phyloP scores from a whole-genome alignment of 345 rosid species.

The Arabis alpina region DNA sequence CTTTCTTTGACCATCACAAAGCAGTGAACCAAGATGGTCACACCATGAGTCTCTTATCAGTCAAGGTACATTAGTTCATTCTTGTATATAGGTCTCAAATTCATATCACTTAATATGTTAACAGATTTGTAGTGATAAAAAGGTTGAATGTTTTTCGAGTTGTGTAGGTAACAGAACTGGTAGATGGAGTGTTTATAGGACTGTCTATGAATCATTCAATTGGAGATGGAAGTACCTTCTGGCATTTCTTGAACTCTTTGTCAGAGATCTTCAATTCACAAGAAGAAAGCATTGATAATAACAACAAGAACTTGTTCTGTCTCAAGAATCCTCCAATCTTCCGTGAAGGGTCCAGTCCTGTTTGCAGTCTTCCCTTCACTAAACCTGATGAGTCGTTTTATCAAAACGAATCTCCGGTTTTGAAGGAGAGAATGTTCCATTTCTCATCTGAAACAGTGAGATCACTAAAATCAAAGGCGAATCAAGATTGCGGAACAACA shows the following conservation, averaged over 20 bases:
- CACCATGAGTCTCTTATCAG: slow-evolving; percentile 51
- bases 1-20: slow-evolving; percentile 69
- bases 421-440: slow-evolving; percentile 64
- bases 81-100: too few relatives aligned
- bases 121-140: background rate
- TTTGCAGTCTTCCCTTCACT: slow-evolving; percentile 51
- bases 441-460: slow-evolving; percentile 60
- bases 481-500: slow-evolving; percentile 52
- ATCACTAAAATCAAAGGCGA: slow-evolving; percentile 59
- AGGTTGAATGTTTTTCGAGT: background rate
- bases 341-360: slow-evolving; percentile 45
- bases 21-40: slow-evolving; percentile 70
- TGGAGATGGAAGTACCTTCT: slow-evolving; percentile 72
- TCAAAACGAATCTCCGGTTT: slow-evolving; percentile 43
- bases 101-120: background rate
- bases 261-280: slow-evolving; percentile 64
- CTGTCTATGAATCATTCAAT: slow-evolving; percentile 64
- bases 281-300: slow-evolving; percentile 18
- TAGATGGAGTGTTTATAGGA: slow-evolving; percentile 77
- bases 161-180: slow-evolving; percentile 60
- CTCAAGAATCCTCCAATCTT: slow-evolving; percentile 59
- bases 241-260: slow-evolving; percentile 71
- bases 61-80: slow-evolving; percentile 45
- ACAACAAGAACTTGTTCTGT: background rate
- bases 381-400: slow-evolving; percentile 43